Base-by-base conservation (phyloP, 1,139 yeast genomes). In the Scheffersomyces cryptocercus region DNA sequence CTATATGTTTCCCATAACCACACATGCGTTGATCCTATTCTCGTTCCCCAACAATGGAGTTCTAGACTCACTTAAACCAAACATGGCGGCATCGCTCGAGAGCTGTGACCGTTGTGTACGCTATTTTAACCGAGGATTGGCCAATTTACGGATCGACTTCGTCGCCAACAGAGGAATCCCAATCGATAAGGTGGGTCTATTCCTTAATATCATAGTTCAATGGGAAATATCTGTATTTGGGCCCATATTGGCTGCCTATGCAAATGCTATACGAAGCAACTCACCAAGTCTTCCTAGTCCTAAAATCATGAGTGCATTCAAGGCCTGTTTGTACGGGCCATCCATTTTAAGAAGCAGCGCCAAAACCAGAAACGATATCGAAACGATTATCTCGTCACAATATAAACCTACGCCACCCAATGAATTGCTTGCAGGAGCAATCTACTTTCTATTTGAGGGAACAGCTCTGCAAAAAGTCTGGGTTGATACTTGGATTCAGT, bases 391-490 rank as follows among this genome's bases (percentile, higher is more conserved):
- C 1, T 31, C 40, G 7, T 24, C 28, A 7, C 14, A 36, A 26
- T 28, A 43, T 4, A 26, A 30, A 2, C 20, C 32, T 5, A 20
- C 20, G 4, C 20, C 20, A 4, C 31, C 60, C 4, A 28, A 46
- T 6, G 38, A 43, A n/a, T 41, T 68, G 13, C 48, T 57, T 10
- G 69, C 89, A 0, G 88, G 86, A 1, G 47, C 75, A 4, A 59
- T 85, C 2, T 81, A 68, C 55, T 67, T 81, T 29, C 53, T 79
- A 43, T 77, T 82, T 46, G 82, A 79, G 42, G 88, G 85, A 0
- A 60, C 68, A n/a, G 53, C 58, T 0, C 65, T 60, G 5, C 77
- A 78, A 47, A 65, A 68, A 36, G 47, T 54, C 3, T 83, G 84
- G 84, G 76, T 84, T 2, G 31, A 2, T 49, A 64, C 43, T 52